These are phyloP conservation scores for Kuraishia ogatae DNA, from an alignment of 805 yeast species.

Conservation along the genomic window DNA sequence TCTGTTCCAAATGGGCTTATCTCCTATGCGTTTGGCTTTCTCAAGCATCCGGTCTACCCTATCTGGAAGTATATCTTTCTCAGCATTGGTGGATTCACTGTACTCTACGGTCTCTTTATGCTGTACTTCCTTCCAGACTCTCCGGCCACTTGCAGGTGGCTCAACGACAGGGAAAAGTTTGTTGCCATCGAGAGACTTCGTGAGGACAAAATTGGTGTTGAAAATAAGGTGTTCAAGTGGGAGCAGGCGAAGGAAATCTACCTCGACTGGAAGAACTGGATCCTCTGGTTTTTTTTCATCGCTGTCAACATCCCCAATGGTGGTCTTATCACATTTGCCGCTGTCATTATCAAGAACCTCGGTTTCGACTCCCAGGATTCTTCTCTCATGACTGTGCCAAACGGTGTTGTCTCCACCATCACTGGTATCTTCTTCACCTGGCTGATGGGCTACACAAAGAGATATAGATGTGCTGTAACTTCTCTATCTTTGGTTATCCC, in stretches of 20 bases:
- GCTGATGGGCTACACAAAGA: background rate
- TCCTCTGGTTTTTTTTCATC: conserved; percentile 34
- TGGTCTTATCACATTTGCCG: conserved; percentile 41
- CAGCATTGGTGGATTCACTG: conserved; percentile 49
- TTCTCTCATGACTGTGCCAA: background rate
- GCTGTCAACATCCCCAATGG: conserved; percentile 50
- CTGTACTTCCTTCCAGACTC: conserved; percentile 45
- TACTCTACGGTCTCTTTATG: conserved; percentile 38
- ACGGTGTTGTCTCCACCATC: background rate
- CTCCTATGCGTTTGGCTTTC: background rate
- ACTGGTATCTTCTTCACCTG: background rate
- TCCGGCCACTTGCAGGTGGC: conserved; percentile 36
- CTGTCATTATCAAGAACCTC: conserved; percentile 24
- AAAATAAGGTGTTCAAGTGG: conserved; percentile 18
- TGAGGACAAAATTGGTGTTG: conserved; percentile 15
- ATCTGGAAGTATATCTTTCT: conserved; percentile 52
- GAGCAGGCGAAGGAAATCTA: conserved; percentile 19
- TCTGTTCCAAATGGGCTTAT: background rate
- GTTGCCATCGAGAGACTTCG: conserved; percentile 23
- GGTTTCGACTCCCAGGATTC: background rate
- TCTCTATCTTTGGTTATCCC: background rate
- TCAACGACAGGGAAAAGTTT: conserved; percentile 24
- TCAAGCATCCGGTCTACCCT: conserved; percentile 15
- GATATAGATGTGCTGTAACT: background rate
- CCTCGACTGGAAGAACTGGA: conserved; percentile 32